A percentile compares a stretch with the other conserved stretches of the same genome.
These are phyloP conservation scores for Caloboletus inedulis DNA, from an alignment of 1,284 basidiomycete genomes.

Conservation along the genomic window DNA sequence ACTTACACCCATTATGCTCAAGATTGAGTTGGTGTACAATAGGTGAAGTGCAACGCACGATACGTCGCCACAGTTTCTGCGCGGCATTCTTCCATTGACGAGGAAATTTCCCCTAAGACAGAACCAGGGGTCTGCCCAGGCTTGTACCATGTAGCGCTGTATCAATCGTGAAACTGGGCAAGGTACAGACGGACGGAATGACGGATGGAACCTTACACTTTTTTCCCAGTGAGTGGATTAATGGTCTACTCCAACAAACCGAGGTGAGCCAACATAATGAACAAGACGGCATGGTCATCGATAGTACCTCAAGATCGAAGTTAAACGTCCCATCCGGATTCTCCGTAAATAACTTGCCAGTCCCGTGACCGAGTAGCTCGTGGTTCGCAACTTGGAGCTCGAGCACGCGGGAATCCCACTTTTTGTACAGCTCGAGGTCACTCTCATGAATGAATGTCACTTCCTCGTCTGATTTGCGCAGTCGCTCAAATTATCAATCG, in stretches of 20 bases:
- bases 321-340: conserved; percentile 71
- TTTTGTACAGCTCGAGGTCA: conserved; percentile 66
- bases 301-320: conserved; percentile 58
- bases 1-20: conserved; percentile 72
- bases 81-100: conserved; percentile 85
- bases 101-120: conserved; percentile 79
- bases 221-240: conserved; percentile 81
- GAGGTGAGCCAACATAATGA: background rate
- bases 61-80: conserved; percentile 80
- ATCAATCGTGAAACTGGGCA: background rate
- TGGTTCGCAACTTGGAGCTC: conserved; percentile 87
- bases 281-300: conserved; percentile 35
- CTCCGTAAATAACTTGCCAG: conserved; percentile 79
- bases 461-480: conserved; percentile 54
- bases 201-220: conserved; percentile 47
- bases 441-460: conserved; percentile 78
- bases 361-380: conserved; percentile 76
- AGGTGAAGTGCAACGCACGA: conserved; percentile 42
- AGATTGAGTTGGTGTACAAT: conserved; percentile 58
- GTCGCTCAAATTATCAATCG: background rate
- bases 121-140: conserved; percentile 77
- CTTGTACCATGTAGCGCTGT: conserved; percentile 77
- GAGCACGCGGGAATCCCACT: conserved; percentile 74
- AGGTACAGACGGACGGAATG: background rate
- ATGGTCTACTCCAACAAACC: conserved; percentile 47